Percentiles rank a stretch among this genome's conserved stretches.
These are phyloP conservation scores for Penicillium sp. DNA, from an alignment of 2,329 filamentous ascomycete species.

Conservation along the genomic window DNA sequence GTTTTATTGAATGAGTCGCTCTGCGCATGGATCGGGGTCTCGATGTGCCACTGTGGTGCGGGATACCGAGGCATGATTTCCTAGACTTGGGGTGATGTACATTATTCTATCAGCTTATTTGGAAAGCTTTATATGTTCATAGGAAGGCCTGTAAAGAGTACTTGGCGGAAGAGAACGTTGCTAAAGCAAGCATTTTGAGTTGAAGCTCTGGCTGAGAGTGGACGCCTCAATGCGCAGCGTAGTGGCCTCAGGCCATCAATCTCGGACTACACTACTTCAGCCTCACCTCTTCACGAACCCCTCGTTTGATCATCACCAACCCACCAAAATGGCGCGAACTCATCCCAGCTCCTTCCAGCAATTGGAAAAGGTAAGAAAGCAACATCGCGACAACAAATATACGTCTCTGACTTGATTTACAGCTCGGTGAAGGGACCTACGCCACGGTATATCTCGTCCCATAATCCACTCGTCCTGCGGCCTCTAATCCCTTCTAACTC, in stretches of 20 bases:
- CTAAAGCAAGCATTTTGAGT: neutral
- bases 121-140: neutral
- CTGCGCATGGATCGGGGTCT: neutral
- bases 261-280: neutral
- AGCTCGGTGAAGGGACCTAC: slow-evolving; percentile 26
- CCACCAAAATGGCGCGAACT: slow-evolving; percentile 16
- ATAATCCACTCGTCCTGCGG: neutral
- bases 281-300: neutral
- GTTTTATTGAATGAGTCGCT: neutral
- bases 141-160: neutral
- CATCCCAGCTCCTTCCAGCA: slow-evolving; percentile 21
- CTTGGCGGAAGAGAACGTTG: neutral
- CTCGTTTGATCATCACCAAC: neutral
- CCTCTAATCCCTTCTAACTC: slow-evolving; percentile 14
- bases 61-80: slow-evolving; percentile 6
- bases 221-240: neutral
- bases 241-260: neutral
- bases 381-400: neutral
- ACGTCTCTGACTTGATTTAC: neutral
- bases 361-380: slow-evolving; percentile 20
- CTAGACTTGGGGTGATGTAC: neutral
- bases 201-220: neutral
- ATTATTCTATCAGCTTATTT: neutral
- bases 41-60: neutral
- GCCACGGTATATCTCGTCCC: slow-evolving; percentile 18